Evolutionary conservation across 768 basidiomycete genomes (phyloP).

Genomic region (Psilocybe sp.): DNA sequence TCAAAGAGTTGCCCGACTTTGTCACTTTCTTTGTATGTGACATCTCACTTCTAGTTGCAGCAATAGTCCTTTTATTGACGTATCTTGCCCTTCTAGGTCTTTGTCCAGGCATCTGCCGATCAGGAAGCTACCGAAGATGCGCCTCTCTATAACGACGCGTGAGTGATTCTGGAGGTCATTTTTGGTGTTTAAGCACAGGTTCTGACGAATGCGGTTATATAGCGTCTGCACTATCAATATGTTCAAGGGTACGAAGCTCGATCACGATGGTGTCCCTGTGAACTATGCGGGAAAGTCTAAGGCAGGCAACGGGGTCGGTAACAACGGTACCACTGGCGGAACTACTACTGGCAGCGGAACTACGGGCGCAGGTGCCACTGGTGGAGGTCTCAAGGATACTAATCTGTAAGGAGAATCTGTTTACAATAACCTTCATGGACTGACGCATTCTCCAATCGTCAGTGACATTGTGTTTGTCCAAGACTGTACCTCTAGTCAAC

Average conservation of each 20-base stretch:
- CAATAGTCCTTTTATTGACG: too few relatives aligned
- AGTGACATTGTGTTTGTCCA: conserved; percentile 13
- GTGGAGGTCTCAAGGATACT: too few relatives aligned
- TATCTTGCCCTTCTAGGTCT: background rate
- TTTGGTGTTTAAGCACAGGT: background rate
- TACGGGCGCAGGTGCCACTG: too few relatives aligned
- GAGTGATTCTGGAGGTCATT: background rate
- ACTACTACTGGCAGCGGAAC: too few relatives aligned
- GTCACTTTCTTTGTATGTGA: background rate
- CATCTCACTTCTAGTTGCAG: too few relatives aligned
- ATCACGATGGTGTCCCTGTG: background rate
- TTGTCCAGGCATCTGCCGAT: background rate
- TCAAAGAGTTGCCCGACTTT: background rate
- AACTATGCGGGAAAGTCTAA: background rate
- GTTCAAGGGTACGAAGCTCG: background rate
- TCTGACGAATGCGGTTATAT: background rate
- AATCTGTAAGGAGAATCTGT: too few relatives aligned
- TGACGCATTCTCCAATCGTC: too few relatives aligned
- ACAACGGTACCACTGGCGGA: too few relatives aligned
- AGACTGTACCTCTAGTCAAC: conserved; percentile 11
- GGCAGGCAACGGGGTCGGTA: background rate
- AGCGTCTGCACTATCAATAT: background rate
- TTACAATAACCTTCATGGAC: too few relatives aligned
- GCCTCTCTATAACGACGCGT: background rate
- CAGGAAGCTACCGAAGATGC: background rate